Conservation (phyloP, 2,329 filamentous ascomycete genomes). For the Nemania bipapillata region DNA sequence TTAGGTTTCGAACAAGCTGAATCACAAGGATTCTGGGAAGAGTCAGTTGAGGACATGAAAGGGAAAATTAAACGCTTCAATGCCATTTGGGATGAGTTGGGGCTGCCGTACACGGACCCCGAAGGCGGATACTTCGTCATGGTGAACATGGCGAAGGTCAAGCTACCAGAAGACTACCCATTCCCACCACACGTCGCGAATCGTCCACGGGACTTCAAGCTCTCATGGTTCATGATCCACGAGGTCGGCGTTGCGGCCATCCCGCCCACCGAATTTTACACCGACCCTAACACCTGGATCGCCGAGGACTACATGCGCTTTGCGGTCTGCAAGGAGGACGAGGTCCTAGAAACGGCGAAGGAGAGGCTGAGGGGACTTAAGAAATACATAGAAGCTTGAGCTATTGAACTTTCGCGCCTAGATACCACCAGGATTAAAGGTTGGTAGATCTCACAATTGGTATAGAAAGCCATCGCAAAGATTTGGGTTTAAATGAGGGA, state of each 20-base stretch:
- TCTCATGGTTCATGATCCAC: constrained; percentile 96
- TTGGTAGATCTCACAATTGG: background rate
- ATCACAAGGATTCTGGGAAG: constrained; percentile 84
- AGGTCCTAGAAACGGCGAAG: constrained; percentile 82
- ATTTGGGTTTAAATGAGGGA: background rate
- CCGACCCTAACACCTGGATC: constrained; percentile 80
- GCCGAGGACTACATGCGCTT: constrained; percentile 95
- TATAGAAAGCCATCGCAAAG: constrained; percentile 22
- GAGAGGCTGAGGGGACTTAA: constrained; percentile 76
- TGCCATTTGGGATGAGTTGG: constrained; percentile 78
- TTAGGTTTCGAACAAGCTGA: constrained; percentile 89
- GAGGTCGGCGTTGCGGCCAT: constrained; percentile 96
- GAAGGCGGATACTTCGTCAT: constrained; percentile 98
- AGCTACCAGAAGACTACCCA: constrained; percentile 82
- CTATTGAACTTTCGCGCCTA: background rate
- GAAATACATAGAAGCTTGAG: constrained; percentile 68
- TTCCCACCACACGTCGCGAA: constrained; percentile 90
- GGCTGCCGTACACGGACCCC: constrained; percentile 85
- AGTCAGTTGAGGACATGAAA: constrained; percentile 86
- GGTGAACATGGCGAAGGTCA: constrained; percentile 89
- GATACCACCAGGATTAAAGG: background rate
- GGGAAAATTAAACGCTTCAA: constrained; percentile 89
- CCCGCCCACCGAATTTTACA: constrained; percentile 97
- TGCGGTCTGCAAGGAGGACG: constrained; percentile 94
- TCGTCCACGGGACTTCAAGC: constrained; percentile 90